A percentile compares a stretch with the other conserved stretches of the same genome.
phyloP scores from a whole-genome alignment of 164 flowering plant genomes.

The Chimonanthus salicifolius region DNA sequence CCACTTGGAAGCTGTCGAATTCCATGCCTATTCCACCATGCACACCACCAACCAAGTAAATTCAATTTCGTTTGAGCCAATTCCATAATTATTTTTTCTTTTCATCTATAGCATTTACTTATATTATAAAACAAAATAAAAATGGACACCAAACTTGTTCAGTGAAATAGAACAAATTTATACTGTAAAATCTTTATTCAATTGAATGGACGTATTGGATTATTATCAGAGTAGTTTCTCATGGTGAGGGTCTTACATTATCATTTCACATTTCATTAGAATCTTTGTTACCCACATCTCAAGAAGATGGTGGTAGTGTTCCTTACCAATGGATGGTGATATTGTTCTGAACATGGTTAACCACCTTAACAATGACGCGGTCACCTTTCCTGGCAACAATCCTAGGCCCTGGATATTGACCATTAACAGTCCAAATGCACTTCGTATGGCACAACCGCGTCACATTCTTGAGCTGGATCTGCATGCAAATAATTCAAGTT shows the following conservation, averaged over 20 bases:
- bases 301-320: background rate
- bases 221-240: too few relatives aligned
- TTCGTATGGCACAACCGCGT: slow-evolving; percentile 38
- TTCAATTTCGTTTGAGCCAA: background rate
- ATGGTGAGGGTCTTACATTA: background rate
- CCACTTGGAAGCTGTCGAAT: slow-evolving; percentile 41
- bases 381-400: slow-evolving; percentile 44
- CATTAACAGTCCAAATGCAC: slow-evolving; percentile 36
- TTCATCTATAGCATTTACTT: too few relatives aligned
- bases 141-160: too few relatives aligned
- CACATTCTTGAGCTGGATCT: slow-evolving; percentile 31
- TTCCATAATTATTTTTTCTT: too few relatives aligned
- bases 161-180: too few relatives aligned
- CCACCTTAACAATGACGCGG: slow-evolving; percentile 35
- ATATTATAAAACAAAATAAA: too few relatives aligned
- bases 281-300: background rate
- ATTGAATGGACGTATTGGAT: too few relatives aligned
- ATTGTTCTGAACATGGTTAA: slow-evolving; percentile 32
- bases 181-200: too few relatives aligned
- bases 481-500: background rate
- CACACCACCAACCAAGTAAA: background rate
- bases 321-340: slow-evolving; percentile 43
- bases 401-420: slow-evolving; percentile 44
- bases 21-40: slow-evolving; percentile 36
- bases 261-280: background rate